phyloP scores from a whole-genome alignment of 805 yeast species.

The Saccharomycopsis synnaedendra region DNA sequence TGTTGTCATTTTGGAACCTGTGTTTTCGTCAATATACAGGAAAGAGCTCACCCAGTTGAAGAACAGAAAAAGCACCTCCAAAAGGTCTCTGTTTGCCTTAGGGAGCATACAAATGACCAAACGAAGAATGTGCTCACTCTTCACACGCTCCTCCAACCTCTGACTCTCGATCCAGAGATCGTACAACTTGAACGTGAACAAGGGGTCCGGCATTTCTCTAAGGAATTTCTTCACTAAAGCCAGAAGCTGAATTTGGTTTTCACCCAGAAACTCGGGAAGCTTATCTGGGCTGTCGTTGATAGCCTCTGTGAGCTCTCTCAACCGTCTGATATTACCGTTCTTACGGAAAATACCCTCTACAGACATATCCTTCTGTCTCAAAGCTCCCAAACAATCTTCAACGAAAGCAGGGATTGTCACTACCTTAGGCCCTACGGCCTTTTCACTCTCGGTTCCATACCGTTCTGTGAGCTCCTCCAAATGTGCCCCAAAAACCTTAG shows the following conservation, averaged over 20 bases:
- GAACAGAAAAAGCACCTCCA: slow-evolving; percentile 78
- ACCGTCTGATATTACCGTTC: slow-evolving; percentile 84
- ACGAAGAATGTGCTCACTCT: slow-evolving; percentile 33
- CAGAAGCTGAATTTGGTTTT: slow-evolving; percentile 84
- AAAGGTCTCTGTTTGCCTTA: slow-evolving; percentile 64
- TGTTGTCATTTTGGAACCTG: slow-evolving; percentile 91
- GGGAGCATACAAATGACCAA: slow-evolving; percentile 72
- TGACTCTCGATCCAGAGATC: slow-evolving; percentile 71
- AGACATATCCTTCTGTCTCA: slow-evolving; percentile 86
- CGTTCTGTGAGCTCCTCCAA: slow-evolving; percentile 53
- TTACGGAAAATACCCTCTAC: slow-evolving; percentile 93
- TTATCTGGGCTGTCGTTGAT: slow-evolving; percentile 66
- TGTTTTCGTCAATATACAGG: slow-evolving; percentile 82
- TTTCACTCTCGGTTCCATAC: slow-evolving; percentile 72
- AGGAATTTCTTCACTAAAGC: slow-evolving; percentile 86
- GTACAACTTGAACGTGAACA: slow-evolving; percentile 65
- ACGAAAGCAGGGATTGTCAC: slow-evolving; percentile 75
- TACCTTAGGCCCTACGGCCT: slow-evolving; percentile 74
- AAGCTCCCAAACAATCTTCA: slow-evolving; percentile 75
- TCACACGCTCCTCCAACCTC: slow-evolving; percentile 20
- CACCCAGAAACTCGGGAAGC: slow-evolving; percentile 59
- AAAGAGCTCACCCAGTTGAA: slow-evolving; percentile 94
- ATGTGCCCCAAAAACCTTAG: slow-evolving; percentile 68
- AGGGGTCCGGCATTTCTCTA: slow-evolving; percentile 87
- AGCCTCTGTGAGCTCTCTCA: slow-evolving; percentile 59